Conservation (phyloP, 1,284 basidiomycete genomes). For the Thecaphora frezii region DNA sequence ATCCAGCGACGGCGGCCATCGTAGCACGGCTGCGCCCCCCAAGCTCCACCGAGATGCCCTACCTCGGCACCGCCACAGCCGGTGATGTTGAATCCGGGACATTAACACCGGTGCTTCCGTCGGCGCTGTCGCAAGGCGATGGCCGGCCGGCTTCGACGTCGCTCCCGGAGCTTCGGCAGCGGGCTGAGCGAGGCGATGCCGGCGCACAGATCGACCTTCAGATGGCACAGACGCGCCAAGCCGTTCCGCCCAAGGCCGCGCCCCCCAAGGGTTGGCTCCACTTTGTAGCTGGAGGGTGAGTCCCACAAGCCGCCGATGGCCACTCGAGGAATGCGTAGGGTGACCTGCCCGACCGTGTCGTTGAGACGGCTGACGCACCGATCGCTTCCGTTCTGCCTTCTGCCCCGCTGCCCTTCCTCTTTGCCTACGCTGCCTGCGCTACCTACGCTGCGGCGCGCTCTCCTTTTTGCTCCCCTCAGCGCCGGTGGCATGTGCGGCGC, state of each 20-base stretch:
- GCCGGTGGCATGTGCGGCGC: conserved; percentile 97
- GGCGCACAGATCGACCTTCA: conserved; percentile 30
- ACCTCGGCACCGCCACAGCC: conserved; percentile 28
- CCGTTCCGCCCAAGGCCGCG: conserved; percentile 4
- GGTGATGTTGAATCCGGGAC: conserved; percentile 42
- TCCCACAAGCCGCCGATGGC: conserved; percentile 2
- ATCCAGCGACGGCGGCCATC: no score
- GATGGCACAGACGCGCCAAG: background rate
- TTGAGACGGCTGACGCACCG: no score
- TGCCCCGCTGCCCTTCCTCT: background rate
- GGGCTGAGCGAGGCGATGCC: conserved; percentile 16
- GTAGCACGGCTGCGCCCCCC: no score
- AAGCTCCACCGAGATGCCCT: conserved; percentile 22
- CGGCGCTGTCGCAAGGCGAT: conserved; percentile 4
- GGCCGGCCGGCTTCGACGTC: conserved; percentile 2
- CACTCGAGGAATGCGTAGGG: no score
- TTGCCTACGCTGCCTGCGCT: background rate
- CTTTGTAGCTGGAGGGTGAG: conserved; percentile 62
- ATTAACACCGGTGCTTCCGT: conserved; percentile 24
- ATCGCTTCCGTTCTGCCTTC: background rate
- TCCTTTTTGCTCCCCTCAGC: conserved; percentile 61
- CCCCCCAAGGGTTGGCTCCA: conserved; percentile 60
- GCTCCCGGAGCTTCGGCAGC: conserved; percentile 8
- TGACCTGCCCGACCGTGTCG: no score
- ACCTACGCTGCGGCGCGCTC: conserved; percentile 1